phyloP scores from a whole-genome alignment of 2,329 filamentous ascomycete species.

The Neophaeococcomyces aloes region DNA sequence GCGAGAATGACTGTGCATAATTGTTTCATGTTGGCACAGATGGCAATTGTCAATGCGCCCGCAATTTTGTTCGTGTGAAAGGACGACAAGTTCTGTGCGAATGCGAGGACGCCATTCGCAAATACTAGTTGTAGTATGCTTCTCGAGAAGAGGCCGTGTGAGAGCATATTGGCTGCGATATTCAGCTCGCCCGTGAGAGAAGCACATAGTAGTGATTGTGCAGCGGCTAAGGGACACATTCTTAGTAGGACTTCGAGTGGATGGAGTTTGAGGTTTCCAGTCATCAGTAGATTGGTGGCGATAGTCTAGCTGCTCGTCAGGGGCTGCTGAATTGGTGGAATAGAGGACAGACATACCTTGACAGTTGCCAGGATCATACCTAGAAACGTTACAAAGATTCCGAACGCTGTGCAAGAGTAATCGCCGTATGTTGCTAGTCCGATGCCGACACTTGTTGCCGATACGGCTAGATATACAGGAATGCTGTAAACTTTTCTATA shows the following conservation, averaged over 20 bases:
- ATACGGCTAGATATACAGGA: slow-evolving; percentile 49
- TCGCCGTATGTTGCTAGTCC: slow-evolving; percentile 52
- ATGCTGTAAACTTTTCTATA: slow-evolving; percentile 46
- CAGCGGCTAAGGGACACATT: slow-evolving; percentile 51
- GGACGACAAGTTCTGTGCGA: slow-evolving; percentile 47
- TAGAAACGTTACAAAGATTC: slow-evolving; percentile 46
- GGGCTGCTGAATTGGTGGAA: too few relatives aligned
- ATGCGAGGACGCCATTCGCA: slow-evolving; percentile 46
- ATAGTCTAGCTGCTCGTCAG: too few relatives aligned
- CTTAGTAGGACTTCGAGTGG: slow-evolving; percentile 52
- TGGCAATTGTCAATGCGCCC: slow-evolving; percentile 49
- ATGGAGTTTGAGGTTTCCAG: slow-evolving; percentile 46
- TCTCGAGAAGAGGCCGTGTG: slow-evolving; percentile 7
- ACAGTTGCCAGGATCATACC: slow-evolving; percentile 45
- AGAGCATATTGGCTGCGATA: slow-evolving; percentile 13
- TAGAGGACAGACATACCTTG: too few relatives aligned
- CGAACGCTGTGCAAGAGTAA: slow-evolving; percentile 48
- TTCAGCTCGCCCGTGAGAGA: slow-evolving; percentile 44
- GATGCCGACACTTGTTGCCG: slow-evolving; percentile 52
- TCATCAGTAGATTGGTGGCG: slow-evolving; percentile 55
- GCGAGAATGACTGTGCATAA: slow-evolving; percentile 46
- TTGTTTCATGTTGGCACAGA: slow-evolving; percentile 51
- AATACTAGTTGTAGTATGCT: slow-evolving; percentile 27
- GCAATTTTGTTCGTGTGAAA: slow-evolving; percentile 50
- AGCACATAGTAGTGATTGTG: slow-evolving; percentile 46